phyloP scores from a whole-genome alignment of 192 early-diverging fungal genomes.

The Entrophospora sp. region DNA sequence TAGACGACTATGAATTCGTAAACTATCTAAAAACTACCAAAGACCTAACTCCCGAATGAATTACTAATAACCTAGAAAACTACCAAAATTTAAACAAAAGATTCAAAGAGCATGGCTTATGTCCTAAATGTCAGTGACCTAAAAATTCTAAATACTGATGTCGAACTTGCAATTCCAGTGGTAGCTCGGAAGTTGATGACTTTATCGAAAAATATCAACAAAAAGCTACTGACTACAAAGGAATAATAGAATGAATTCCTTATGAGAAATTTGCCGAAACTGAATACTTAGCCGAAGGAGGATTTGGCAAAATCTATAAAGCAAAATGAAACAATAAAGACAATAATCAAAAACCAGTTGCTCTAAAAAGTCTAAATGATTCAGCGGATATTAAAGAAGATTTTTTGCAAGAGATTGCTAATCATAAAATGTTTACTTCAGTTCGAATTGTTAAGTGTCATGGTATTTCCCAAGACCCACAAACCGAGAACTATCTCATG shows the following conservation, averaged over 20 bases:
- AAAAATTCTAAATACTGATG: not conserved
- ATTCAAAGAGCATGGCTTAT: too few species aligned
- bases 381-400: not conserved
- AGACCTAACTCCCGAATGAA: not conserved
- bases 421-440: not conserved
- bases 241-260: not conserved
- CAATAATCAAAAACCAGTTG: not conserved
- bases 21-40: not conserved
- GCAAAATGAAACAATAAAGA: not conserved
- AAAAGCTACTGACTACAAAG: not conserved
- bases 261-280: not conserved
- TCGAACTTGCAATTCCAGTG: not conserved
- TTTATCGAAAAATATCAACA: not conserved
- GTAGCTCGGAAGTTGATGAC: not conserved
- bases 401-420: not conserved
- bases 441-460: not conserved
- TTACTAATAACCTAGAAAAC: not conserved
- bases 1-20: not conserved
- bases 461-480: conserved; percentile 1
- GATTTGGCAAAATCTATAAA: conserved; percentile 5
- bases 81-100: not conserved
- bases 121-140: too few species aligned
- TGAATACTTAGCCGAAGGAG: not conserved
- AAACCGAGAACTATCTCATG: not conserved
- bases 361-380: not conserved